Evolutionary conservation across 2,329 filamentous ascomycete species (phyloP), one percentile per base, ranked within the genome.

Genomic region (Niveomyces coronatus): DNA sequence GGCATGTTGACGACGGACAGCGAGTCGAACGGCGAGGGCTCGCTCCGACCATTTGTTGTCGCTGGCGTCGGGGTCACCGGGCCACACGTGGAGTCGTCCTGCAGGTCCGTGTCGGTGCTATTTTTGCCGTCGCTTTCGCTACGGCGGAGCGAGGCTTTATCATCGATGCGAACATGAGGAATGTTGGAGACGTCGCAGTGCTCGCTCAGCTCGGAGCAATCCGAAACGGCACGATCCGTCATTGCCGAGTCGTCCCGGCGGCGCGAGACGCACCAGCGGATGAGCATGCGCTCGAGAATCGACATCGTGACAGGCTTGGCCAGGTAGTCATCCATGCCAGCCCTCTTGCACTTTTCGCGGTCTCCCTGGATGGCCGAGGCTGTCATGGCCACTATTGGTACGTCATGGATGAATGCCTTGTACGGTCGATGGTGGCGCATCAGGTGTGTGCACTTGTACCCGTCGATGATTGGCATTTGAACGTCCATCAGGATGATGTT

Each of bases 311-410:
- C 82, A 2, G 82, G 82, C 51, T 84, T 84, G n/a, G 76, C 65
- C 9, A 85, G 62, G 49, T 84, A 82, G 50, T 84, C 80, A 47
- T 86, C 81, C 82, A 86, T 86, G 22, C 82, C 82, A 8, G 80
- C 79, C 44, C 69, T 70, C 43, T 74, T 71, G 52, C 82, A 86
- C 52, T 85, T 85, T 53, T 86, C 82, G 34, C 71, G 67, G 49
- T 87, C 82, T 4, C 82, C 82, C 52, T 85, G 79, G 28, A 86
- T 85, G 1, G 82, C 82, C 4, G 77, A 83, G 4, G 82, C 83
- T 0, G 82, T 87, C 79, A 87, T 85, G n/a, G 82, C 82, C 26
- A 87, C 77, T 35, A 87, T 85, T 0, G 82, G 82, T 5, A 85
- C 77, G 30, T 77, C 65, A 39, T 69, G 65, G 4, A 76, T 64